These are phyloP conservation scores for Amanita phalloides DNA, from an alignment of 768 basidiomycete genomes.

Conservation along the genomic window DNA sequence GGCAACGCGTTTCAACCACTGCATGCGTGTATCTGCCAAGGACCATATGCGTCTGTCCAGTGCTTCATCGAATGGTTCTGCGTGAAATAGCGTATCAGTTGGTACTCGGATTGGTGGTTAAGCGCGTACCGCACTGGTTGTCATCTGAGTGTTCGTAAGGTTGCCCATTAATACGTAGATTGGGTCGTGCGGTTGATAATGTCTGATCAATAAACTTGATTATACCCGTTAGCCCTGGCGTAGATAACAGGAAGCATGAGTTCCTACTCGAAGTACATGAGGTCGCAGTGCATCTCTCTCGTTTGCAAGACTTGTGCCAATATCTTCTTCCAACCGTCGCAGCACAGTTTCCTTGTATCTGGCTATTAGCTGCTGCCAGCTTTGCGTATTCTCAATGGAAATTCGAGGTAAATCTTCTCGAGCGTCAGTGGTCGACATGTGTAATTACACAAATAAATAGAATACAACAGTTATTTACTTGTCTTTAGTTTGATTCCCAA, in stretches of 20 bases:
- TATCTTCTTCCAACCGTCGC: slow-evolving; percentile 33
- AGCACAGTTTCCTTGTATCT: slow-evolving; percentile 40
- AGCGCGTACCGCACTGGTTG: slow-evolving; percentile 37
- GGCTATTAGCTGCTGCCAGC: slow-evolving; percentile 53
- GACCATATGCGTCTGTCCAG: slow-evolving; percentile 80
- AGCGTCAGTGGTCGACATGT: slow-evolving; percentile 19
- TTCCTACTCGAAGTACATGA: slow-evolving; percentile 38
- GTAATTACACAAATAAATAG: neutral
- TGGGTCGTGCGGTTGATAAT: slow-evolving; percentile 53
- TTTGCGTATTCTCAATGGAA: slow-evolving; percentile 52
- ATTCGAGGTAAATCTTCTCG: slow-evolving; percentile 38
- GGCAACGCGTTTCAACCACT: slow-evolving; percentile 67
- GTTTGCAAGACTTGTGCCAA: slow-evolving; percentile 24
- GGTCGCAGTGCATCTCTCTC: slow-evolving; percentile 38
- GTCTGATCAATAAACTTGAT: slow-evolving; percentile 50
- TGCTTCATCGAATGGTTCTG: slow-evolving; percentile 79
- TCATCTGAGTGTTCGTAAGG: slow-evolving; percentile 56
- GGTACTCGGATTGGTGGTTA: neutral
- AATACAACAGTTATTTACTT: slow-evolving; percentile 10
- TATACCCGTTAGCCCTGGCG: slow-evolving; percentile 2
- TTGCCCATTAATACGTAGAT: slow-evolving; percentile 73
- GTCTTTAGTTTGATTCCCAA: slow-evolving; percentile 63
- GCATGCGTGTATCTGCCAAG: slow-evolving; percentile 59
- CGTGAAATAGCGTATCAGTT: slow-evolving; percentile 16
- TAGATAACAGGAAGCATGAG: neutral